Evolutionary conservation across 2,329 filamentous ascomycete genomes (phyloP), one percentile per base, ranked within the genome.

Genomic region (Mariannaea sp.): DNA sequence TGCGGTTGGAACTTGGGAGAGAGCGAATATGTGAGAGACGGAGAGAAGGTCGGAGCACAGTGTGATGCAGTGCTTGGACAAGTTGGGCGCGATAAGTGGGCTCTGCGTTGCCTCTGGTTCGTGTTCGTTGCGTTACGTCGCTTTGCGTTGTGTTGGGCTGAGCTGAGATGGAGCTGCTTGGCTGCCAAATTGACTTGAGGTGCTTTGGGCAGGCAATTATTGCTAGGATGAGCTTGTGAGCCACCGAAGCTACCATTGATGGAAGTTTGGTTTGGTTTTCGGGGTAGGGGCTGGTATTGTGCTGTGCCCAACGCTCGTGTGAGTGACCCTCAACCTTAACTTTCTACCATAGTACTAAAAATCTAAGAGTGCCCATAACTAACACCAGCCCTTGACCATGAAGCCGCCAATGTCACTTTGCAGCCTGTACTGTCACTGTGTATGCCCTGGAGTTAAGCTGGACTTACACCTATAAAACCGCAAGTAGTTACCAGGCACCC

Each of bases 71-170:
- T 39, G 24, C 44, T n/a, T 14, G 44, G 27, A 45, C 26, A 35
- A 45, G 46, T 46, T 55, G 41, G 45, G 46, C 38, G 36, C 22
- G n/a, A 40, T 16, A 38, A 46, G 50, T 49, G 49, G 49, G 43
- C 44, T 54, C 51, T 44, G 33, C 39, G 32, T 41, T 42, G 22
- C 39, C n/a, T 51, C 33, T 26, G 27, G 6, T 44, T n/a, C 27
- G 43, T 29, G 20, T 35, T 35, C n/a, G 17, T 10, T 36, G 40
- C 24, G 29, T 38, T 52, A 46, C 29, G 32, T 49, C 46, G 43
- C 42, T 47, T 54, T 39, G 47, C 33, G 49, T 38, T 43, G 36
- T 13, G 43, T 46, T 46, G 42, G 38, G 46, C 48, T 38, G 42
- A 39, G 46, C 27, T 44, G 47, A 43, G 41, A 35, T 47, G 52